Evolutionary conservation across 1,284 basidiomycete species (phyloP).

Genomic region (Peniophora sp.): DNA sequence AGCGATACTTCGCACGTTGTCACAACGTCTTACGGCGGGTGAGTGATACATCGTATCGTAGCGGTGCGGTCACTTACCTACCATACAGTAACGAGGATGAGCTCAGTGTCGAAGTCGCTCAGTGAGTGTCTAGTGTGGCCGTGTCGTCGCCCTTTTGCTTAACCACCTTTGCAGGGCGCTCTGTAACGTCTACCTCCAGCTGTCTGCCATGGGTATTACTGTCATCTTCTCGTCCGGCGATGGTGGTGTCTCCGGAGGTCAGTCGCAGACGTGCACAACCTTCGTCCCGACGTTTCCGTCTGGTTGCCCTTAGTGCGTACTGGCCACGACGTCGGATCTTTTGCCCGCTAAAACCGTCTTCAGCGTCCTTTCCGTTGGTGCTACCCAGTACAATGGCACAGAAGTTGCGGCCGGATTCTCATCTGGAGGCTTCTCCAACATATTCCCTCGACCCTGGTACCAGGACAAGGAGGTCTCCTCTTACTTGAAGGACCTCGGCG

Average conservation of each 20-base stretch:
- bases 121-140: not conserved
- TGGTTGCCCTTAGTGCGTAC: slow-evolving; percentile 3
- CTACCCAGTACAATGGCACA: slow-evolving; percentile 16
- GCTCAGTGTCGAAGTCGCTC: not conserved
- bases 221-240: slow-evolving; percentile 7
- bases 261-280: slow-evolving; percentile 2
- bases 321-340: not conserved
- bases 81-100: not conserved
- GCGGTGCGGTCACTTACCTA: slow-evolving; percentile 33
- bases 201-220: slow-evolving; percentile 6
- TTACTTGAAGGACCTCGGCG: slow-evolving; percentile 2
- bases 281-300: slow-evolving; percentile 8
- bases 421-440: slow-evolving; percentile 8
- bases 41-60: slow-evolving; percentile 36
- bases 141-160: not conserved
- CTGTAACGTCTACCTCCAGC: slow-evolving; percentile 7
- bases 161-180: slow-evolving; percentile 12
- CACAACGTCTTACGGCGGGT: slow-evolving; percentile 20
- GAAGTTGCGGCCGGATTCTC: slow-evolving; percentile 11
- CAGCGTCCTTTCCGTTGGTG: slow-evolving; percentile 10
- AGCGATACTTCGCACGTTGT: not conserved
- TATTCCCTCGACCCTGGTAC: slow-evolving; percentile 3
- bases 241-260: slow-evolving; percentile 5
- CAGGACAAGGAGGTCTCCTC: slow-evolving; percentile 3
- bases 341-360: no score